These are phyloP conservation scores for Trichoderma parareesei DNA, from an alignment of 495 filamentous ascomycete genomes.

Conservation along the genomic window DNA sequence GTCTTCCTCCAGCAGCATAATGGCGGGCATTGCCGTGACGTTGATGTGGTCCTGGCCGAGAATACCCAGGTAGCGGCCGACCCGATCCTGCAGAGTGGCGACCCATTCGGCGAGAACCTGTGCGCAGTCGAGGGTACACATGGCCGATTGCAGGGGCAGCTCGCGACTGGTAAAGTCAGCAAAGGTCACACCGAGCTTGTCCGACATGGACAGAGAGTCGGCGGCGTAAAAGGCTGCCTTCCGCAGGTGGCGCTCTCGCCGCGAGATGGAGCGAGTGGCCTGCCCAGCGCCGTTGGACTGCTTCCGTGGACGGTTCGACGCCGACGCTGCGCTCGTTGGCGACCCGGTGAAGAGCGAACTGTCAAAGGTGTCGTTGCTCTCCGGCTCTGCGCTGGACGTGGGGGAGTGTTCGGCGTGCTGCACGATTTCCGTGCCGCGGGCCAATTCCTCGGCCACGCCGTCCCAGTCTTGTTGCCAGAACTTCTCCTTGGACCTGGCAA, in stretches of 20 bases:
- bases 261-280: conserved; percentile 23
- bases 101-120: conserved; percentile 97
- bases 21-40: conserved; percentile 64
- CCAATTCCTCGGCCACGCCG: conserved; percentile 83
- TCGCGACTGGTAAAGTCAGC: conserved; percentile 80
- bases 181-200: conserved; percentile 80
- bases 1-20: conserved; percentile 88
- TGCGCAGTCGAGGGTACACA: conserved; percentile 95
- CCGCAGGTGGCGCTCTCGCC: conserved; percentile 77
- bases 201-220: conserved; percentile 84
- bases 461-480: conserved; percentile 95
- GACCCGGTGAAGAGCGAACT: conserved; percentile 47
- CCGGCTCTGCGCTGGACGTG: conserved; percentile 42
- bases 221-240: conserved; percentile 93
- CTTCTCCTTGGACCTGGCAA: conserved; percentile 83
- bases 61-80: conserved; percentile 79
- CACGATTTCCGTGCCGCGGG: conserved; percentile 62
- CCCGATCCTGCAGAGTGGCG: conserved; percentile 87
- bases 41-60: conserved; percentile 78
- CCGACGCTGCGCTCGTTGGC: conserved; percentile 47
- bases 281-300: conserved; percentile 22
- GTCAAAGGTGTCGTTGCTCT: conserved; percentile 40
- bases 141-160: conserved; percentile 83
- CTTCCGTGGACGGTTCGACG: conserved; percentile 31
- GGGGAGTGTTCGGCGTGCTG: conserved; percentile 66